These are phyloP conservation scores for Trichothecium roseum DNA, from an alignment of 2,329 filamentous ascomycete genomes.

Conservation along the genomic window DNA sequence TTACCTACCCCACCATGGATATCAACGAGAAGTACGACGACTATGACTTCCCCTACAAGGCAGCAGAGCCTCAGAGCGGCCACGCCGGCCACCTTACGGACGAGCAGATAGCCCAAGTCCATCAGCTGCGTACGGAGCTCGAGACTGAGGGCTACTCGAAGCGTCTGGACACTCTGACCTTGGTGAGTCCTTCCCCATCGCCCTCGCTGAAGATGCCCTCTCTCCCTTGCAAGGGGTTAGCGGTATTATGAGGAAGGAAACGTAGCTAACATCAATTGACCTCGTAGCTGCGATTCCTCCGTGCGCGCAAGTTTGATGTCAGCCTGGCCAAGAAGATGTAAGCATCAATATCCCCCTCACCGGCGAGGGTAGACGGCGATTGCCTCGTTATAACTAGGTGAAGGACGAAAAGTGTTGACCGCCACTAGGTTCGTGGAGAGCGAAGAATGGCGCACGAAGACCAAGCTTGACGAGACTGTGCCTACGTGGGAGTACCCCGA, in stretches of 20 bases:
- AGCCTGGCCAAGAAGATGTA: conserved; percentile 79
- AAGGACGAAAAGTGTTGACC: conserved; percentile 9
- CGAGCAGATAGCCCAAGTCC: conserved; percentile 80
- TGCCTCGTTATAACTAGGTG: too few relatives aligned
- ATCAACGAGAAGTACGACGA: conserved; percentile 88
- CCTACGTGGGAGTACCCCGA: conserved; percentile 79
- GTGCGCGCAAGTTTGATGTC: conserved; percentile 92
- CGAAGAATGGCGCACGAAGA: conserved; percentile 86
- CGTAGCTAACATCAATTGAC: neutral
- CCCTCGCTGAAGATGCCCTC: neutral
- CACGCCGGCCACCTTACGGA: conserved; percentile 82
- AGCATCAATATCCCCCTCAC: too few relatives aligned
- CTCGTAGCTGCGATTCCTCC: conserved; percentile 69
- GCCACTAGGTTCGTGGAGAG: conserved; percentile 70
- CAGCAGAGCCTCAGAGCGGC: conserved; percentile 59
- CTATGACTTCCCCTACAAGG: conserved; percentile 82
- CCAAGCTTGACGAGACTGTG: conserved; percentile 71
- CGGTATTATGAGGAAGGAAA: neutral
- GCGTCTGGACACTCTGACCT: conserved; percentile 80
- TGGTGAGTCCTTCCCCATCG: conserved; percentile 49
- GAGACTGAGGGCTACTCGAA: conserved; percentile 76
- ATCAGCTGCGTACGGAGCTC: conserved; percentile 74
- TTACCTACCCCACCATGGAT: conserved; percentile 31
- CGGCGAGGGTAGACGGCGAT: neutral
- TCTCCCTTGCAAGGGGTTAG: conserved; percentile 1